Evolutionary conservation across 108 stramenopile genomes (phyloP).

Genomic region (Cylindrotheca closterium): DNA sequence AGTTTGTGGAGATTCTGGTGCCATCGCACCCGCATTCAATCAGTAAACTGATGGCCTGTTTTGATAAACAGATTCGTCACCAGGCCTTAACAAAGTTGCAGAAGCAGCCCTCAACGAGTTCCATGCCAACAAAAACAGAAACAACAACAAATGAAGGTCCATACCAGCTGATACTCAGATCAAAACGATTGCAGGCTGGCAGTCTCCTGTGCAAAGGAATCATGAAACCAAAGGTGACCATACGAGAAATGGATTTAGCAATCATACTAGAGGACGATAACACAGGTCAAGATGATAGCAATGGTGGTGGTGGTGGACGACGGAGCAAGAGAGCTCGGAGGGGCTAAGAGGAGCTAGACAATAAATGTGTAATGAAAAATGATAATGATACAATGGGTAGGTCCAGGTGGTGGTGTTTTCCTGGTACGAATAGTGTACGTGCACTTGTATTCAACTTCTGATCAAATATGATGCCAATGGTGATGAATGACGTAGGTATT

Average conservation of each 20-base stretch:
- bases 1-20: slow-evolving; percentile 51
- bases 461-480: no score
- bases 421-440: no score
- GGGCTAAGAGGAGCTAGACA: no score
- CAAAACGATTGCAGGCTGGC: slow-evolving; percentile 29
- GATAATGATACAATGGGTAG: no score
- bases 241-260: slow-evolving; percentile 49
- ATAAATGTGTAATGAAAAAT: no score
- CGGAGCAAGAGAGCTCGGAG: slow-evolving; percentile 3
- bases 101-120: no score
- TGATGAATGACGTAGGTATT: no score
- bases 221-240: slow-evolving; percentile 30
- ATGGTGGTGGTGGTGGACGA: no score
- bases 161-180: slow-evolving; percentile 30
- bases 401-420: no score
- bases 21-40: slow-evolving; percentile 41
- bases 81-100: slow-evolving; percentile 12
- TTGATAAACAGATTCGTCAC: slow-evolving; percentile 36
- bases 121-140: not conserved
- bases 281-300: slow-evolving; percentile 1
- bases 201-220: slow-evolving; percentile 24
- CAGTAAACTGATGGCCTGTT: slow-evolving; percentile 34
- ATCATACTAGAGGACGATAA: slow-evolving; percentile 9
- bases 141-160: not conserved
- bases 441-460: no score